Evolutionary conservation across 257 asterid species (phyloP), one percentile per base, ranked within the genome.

Genomic region (Solanum chaucha): DNA sequence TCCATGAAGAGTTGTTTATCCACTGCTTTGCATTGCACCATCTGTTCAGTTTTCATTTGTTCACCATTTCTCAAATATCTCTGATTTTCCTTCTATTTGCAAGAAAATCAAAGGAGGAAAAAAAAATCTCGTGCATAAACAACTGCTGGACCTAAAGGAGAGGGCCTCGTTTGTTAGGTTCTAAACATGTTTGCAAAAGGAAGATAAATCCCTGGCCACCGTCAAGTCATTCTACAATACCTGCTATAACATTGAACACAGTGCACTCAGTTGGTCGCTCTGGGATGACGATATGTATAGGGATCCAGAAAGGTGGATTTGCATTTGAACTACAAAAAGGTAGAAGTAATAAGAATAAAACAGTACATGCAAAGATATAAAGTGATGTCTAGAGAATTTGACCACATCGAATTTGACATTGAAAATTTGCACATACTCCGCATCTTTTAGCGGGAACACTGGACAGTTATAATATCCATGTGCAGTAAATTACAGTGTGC

Each of bases 191-290:
- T 80, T 19, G 41, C 41, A 80, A 46, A 28, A 80, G 28, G 85
- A 80, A 46, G 40, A 80, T 24, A 80, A 46, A 46, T 80, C 19
- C 40, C 20, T 80, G 28, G 85, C 26, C 17, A 86, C 87, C 10
- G 4, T 48, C 78, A 48, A 77, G 26, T 38, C 55, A 20, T 40
- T 67, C 51, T 73, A 22, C 24, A 32, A 74, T 95, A 97, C 99
- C 99, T 97, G 99, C 99, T 90, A 94, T 92, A 85, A 97, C 98
- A 92, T 95, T 97, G 89, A 97, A 94, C 87, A 94, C 96, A 51
- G 99, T 92, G 89, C 96, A 95, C 89, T 97, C 99, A 11, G 99
- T 97, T 84, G 99, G 99, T 65, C 99, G 95, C 92, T 97, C 98
- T 17, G 99, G 99, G 88, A 95, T 94, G 90, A 97, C 96, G 85